Conservation (phyloP, 169 alveolate genomes). For the Cryptosporidium andersoni region DNA sequence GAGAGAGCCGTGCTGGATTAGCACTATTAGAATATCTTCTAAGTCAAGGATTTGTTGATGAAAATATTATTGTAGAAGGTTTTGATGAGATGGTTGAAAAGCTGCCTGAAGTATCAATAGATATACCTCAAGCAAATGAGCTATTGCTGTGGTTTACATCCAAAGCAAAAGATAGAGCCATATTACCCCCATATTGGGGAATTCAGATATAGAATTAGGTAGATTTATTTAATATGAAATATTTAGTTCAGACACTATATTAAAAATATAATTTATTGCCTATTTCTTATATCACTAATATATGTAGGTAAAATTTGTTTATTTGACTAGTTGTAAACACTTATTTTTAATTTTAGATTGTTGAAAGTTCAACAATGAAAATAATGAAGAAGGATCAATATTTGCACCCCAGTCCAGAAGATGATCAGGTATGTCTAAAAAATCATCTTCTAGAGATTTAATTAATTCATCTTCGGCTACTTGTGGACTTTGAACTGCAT, state of each 20-base stretch:
- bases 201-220: background rate
- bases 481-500: constrained; percentile 24
- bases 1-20: constrained; percentile 25
- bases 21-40: constrained; percentile 49
- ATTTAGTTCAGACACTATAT: background rate
- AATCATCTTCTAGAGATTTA: constrained; percentile 56
- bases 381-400: constrained; percentile 22
- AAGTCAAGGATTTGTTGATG: constrained; percentile 66
- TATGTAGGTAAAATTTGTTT: background rate
- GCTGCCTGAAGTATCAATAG: background rate
- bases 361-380: constrained; percentile 3
- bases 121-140: constrained; percentile 6
- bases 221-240: background rate
- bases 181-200: constrained; percentile 47
- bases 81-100: constrained; percentile 12
- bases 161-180: constrained; percentile 57
- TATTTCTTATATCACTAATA: background rate
- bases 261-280: background rate
- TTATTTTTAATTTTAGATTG: constrained; percentile 9
- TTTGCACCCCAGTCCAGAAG: constrained; percentile 35
- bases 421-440: constrained; percentile 50
- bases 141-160: constrained; percentile 18
- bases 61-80: constrained; percentile 45
- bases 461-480: constrained; percentile 23
- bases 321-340: constrained; percentile 7